phyloP scores from a whole-genome alignment of 169 alveolate genomes.

The Cryptosporidium sp. region DNA sequence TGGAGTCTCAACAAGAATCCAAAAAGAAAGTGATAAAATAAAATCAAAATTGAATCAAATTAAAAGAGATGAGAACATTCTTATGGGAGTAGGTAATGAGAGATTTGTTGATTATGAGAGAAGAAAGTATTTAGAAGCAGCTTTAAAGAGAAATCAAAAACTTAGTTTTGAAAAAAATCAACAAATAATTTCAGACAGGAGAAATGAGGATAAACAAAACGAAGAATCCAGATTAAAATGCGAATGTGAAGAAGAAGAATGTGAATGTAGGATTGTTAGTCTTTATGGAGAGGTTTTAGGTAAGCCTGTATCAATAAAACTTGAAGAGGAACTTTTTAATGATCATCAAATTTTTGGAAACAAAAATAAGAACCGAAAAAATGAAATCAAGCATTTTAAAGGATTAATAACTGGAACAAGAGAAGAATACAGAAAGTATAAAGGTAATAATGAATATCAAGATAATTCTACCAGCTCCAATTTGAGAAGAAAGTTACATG shows the following conservation, averaged over 20 bases:
- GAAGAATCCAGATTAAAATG: conserved; percentile 26
- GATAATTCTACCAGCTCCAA: not conserved
- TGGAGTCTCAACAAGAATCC: conserved; percentile 13
- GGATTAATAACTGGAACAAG: not conserved
- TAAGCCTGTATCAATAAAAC: conserved; percentile 46
- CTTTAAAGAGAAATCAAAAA: conserved; percentile 24
- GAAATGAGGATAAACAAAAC: not conserved
- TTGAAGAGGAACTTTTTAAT: conserved; percentile 52
- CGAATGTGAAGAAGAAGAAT: conserved; percentile 14
- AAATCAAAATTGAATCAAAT: conserved; percentile 6
- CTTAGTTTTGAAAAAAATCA: conserved; percentile 1
- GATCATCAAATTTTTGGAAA: not conserved
- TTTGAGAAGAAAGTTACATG: not conserved
- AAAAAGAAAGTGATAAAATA: conserved; percentile 31
- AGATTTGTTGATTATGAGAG: conserved; percentile 49
- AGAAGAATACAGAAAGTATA: not conserved
- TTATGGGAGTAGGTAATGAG: conserved; percentile 3
- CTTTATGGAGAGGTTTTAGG: conserved; percentile 46
- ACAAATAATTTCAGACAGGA: not conserved
- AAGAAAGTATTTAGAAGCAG: conserved; percentile 58
- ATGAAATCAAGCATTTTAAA: conserved; percentile 33
- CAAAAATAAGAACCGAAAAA: not conserved
- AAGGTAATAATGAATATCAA: no score
- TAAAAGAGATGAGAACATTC: not conserved
- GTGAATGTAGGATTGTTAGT: conserved; percentile 27